Conservation (phyloP, 1,139 yeast species). For the Blastobotrys elegans region DNA sequence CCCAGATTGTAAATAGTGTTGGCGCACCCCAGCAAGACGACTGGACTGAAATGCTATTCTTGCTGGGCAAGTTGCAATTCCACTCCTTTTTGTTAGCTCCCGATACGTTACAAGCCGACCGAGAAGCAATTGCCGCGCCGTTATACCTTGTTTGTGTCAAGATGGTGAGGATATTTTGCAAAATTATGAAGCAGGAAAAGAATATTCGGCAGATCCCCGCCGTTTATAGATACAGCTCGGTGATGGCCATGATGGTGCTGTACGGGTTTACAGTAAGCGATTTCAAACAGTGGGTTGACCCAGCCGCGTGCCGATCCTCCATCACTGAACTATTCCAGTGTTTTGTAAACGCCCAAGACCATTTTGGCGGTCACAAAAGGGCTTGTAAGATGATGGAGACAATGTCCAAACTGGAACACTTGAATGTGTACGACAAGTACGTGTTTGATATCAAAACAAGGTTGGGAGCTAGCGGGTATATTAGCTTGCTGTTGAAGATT, state of each 20-base stretch:
- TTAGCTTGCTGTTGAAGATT: conserved; percentile 1
- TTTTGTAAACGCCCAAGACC: neutral
- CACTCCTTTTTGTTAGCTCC: conserved; percentile 23
- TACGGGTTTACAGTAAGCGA: conserved; percentile 18
- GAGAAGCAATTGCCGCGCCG: conserved; percentile 18
- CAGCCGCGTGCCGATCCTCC: conserved; percentile 13
- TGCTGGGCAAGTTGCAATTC: conserved; percentile 20
- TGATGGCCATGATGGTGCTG: conserved; percentile 14
- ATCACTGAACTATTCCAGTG: conserved; percentile 17
- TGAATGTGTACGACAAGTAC: neutral
- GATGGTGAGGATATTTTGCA: conserved; percentile 12
- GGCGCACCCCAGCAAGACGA: conserved; percentile 10
- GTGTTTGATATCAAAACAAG: conserved; percentile 8
- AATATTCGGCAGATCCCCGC: conserved; percentile 13
- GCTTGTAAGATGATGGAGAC: neutral
- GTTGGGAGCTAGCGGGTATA: conserved; percentile 10
- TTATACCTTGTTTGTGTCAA: conserved; percentile 18
- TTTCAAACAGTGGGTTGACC: conserved; percentile 13
- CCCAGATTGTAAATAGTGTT: conserved; percentile 18
- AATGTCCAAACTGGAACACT: neutral
- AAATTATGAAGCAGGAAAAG: conserved; percentile 4
- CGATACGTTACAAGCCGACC: conserved; percentile 19
- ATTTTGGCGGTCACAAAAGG: neutral
- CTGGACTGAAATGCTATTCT: conserved; percentile 20
- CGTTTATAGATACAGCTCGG: conserved; percentile 7